phyloP scores from a whole-genome alignment of 306 rosid genomes.

The Rosa multiflora region DNA sequence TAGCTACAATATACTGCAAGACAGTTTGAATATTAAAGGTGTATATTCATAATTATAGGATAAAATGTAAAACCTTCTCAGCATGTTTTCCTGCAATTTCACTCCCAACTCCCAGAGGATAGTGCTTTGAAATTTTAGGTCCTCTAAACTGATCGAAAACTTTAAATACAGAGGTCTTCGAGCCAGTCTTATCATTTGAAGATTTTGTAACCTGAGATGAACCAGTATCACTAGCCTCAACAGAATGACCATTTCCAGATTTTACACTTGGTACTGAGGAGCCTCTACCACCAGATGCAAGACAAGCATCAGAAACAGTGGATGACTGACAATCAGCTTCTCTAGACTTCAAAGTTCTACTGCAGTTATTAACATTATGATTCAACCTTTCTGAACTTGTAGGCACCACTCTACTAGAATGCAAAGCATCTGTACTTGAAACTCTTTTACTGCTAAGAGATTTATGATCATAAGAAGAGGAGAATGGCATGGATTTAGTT shows the following conservation, averaged over 20 bases:
- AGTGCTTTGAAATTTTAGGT: constrained; percentile 57
- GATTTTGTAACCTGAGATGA: constrained; percentile 48
- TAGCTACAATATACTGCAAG: constrained; percentile 21
- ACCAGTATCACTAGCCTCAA: constrained; percentile 37
- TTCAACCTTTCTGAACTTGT: constrained; percentile 36
- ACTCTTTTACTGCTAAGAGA: constrained; percentile 27
- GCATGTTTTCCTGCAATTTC: constrained; percentile 57
- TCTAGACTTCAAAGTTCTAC: constrained; percentile 33
- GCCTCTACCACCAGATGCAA: constrained; percentile 39
- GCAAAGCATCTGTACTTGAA: constrained; percentile 41
- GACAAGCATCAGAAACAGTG: constrained; percentile 31
- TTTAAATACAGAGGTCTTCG: constrained; percentile 70
- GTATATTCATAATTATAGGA: constrained; percentile 3
- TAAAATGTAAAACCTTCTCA: constrained; percentile 57
- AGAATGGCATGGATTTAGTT: constrained; percentile 36
- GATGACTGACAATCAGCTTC: constrained; percentile 27
- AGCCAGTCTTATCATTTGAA: constrained; percentile 57
- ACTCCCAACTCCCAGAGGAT: constrained; percentile 37
- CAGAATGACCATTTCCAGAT: constrained; percentile 35
- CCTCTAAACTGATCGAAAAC: constrained; percentile 84
- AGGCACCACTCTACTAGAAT: constrained; percentile 35
- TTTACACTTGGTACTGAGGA: constrained; percentile 33
- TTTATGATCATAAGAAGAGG: constrained; percentile 27
- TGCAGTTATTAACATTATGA: constrained; percentile 33
- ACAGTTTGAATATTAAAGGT: constrained; percentile 7